Conservation (phyloP, 1,139 yeast genomes). For the Arxiozyma telluris region DNA sequence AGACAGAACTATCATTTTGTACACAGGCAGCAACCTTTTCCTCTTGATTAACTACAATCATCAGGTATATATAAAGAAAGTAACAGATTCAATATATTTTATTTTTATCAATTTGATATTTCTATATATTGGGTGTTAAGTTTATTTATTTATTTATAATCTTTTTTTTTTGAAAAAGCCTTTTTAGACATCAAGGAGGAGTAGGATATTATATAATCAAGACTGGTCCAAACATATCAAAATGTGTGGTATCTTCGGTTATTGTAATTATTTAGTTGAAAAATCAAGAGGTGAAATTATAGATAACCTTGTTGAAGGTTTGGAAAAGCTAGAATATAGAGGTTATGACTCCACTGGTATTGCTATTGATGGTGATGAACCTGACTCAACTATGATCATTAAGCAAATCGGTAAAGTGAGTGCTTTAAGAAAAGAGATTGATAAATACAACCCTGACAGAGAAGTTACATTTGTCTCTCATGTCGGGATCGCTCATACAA, state of each 20-base stretch:
- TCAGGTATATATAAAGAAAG: neutral
- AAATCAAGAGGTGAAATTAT: conserved; percentile 87
- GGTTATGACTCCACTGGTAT: conserved; percentile 98
- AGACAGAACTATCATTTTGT: too few relatives aligned
- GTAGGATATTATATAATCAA: too few relatives aligned
- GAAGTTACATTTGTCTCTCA: conserved; percentile 67
- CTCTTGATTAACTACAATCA: neutral
- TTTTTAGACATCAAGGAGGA: neutral
- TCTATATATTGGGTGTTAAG: neutral
- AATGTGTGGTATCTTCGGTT: conserved; percentile 93
- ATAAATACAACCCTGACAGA: conserved; percentile 45
- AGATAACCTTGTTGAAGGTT: conserved; percentile 81
- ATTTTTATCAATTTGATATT: too few relatives aligned
- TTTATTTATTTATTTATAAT: too few relatives aligned
- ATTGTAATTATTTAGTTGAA: conserved; percentile 90
- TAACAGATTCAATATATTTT: too few relatives aligned
- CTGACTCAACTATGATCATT: conserved; percentile 56
- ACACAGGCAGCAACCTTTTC: neutral
- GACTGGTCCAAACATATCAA: neutral
- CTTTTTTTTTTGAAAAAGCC: too few relatives aligned
- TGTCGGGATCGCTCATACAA: conserved; percentile 95
- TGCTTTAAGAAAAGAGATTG: conserved; percentile 64
- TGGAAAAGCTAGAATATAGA: conserved; percentile 89
- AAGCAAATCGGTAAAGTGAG: conserved; percentile 90
- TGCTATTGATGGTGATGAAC: conserved; percentile 82